These are phyloP conservation scores for Kalanchoe fedtschenkoi DNA, from an alignment of 164 flowering plant species.

Conservation along the genomic window DNA sequence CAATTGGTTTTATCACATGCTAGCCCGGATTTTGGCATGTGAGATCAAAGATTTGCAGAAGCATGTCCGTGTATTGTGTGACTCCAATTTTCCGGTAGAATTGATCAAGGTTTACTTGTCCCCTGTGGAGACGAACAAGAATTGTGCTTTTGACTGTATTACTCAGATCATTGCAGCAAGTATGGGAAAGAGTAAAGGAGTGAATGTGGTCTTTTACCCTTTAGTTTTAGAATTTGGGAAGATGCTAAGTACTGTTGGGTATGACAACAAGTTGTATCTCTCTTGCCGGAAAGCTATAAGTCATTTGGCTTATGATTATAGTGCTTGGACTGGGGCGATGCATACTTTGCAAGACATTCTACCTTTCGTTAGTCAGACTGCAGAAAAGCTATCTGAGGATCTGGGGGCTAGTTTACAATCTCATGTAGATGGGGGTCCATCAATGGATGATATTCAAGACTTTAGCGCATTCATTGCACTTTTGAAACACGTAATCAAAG, in stretches of 20 bases:
- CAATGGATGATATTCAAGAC: slow-evolving; percentile 33
- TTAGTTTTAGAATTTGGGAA: slow-evolving; percentile 71
- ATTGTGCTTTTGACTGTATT: background rate
- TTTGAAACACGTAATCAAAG: slow-evolving; percentile 26
- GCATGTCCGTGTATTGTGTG: background rate
- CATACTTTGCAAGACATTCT: slow-evolving; percentile 29
- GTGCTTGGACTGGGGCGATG: slow-evolving; percentile 14
- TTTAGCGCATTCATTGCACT: slow-evolving; percentile 45
- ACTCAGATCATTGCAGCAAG: background rate
- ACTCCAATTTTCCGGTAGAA: background rate
- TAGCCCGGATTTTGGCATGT: slow-evolving; percentile 16
- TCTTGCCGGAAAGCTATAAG: slow-evolving; percentile 57
- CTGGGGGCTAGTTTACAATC: slow-evolving; percentile 16
- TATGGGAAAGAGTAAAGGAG: slow-evolving; percentile 10
- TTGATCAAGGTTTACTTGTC: background rate
- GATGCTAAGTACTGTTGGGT: slow-evolving; percentile 30
- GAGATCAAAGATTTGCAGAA: background rate
- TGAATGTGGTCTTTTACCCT: slow-evolving; percentile 26
- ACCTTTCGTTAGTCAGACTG: slow-evolving; percentile 57
- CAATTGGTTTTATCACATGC: slow-evolving; percentile 19
- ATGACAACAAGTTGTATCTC: slow-evolving; percentile 35
- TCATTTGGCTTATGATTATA: slow-evolving; percentile 29
- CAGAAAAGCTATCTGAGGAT: slow-evolving; percentile 23
- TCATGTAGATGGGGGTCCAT: background rate
- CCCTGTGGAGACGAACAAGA: background rate